Base-by-base conservation (phyloP, 2,329 filamentous ascomycete genomes). In the Exutisphaerella laricina region DNA sequence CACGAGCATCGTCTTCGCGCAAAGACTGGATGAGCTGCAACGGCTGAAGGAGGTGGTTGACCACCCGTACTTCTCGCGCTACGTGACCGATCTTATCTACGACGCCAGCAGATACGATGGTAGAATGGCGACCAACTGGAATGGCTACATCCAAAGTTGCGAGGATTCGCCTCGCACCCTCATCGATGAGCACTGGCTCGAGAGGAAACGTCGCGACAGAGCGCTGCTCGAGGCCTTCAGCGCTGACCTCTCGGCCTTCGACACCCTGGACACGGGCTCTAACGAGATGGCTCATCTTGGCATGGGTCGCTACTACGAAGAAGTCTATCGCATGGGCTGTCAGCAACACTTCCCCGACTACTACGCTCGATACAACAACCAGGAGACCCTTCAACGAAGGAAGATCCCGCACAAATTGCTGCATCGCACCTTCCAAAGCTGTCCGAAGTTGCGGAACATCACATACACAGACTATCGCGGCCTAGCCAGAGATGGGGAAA, bases 51-150 rank as follows among this genome's bases (percentile, higher is more conserved):
- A 52, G 14, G 17, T 53, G 0, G n/a, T 48, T 6, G 28, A 53
- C 14, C 45, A 48, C 20, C 41, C 43, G 2, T 50, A 46, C 39
- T 53, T 53, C 21, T 28, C 34, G 31, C 17, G 35, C 22, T 25
- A 46, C 41, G 45, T 53, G 5, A 46, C 41, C 9, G 26, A 39
- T 5, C 25, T 50, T 10, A 22, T 53, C 14, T 48, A 41, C 13
- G 47, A 53, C 37, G 35, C 46, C 4, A 53, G 50, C 33, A 29
- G 23, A n/a, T 52, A 48, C 36, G 23, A 21, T 5, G 32, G 13
- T 6, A 3, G 7, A 14, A 9, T 20, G 4, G 40, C 31, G 12
- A 29, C 23, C 13, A 16, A 36, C 17, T 36, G 39, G 39, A 36
- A 29, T 14, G 14, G 17, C 5, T 42, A 42, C 31, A 23, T 36